Evolutionary conservation across 257 asterid species (phyloP), one percentile per base, ranked within the genome.

Genomic region (Salvia splendens): DNA sequence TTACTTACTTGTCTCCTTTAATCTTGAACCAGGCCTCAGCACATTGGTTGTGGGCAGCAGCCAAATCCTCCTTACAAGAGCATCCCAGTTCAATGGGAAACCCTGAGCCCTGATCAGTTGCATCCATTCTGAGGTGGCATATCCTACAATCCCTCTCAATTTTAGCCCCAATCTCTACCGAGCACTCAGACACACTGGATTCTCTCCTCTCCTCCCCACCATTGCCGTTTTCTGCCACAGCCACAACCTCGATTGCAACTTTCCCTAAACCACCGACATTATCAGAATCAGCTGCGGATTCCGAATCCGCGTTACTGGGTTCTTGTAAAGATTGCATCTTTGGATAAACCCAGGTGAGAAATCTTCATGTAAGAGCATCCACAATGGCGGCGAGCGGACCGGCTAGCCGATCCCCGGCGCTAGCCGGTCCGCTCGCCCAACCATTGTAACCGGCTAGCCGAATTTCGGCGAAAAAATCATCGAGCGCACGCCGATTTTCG

Each of bases 11-110:
- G 86, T 84, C 81, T 16, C 96, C 96, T 77, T 82, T 88, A 73
- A 85, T 85, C 82, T 85, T 87, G 85, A 87, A 87, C 95, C 95
- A 87, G 65, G 92, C 85, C 62, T 84, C 90, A 66, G 95, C 96
- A 69, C 96, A 88, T 17, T 82, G 89, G 62, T 78, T 82, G 69
- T 88, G 96, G 45, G 91, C 96, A 82, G 87, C 87, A 76, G 89
- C 96, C 77, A 88, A 78, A 78, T 86, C 96, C 76, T 80, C 86
- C 73, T 88, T 88, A 53, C 96, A 88, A 51, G 91, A 84, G 69
- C 96, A 88, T 14, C 96, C 96, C 75, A 88, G 65, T 49, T 88
- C 89, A 75, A 87, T 78, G 8, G 87, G 80, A 24, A 73, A 36
- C 33, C 81, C 91, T 62, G 83, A 81, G 32, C 82, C 91, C 30